A percentile compares a stretch with the other conserved stretches of the same genome.
Evolutionary conservation across 352 stramenopile species (phyloP).

Genomic region (Pythium myriotylum): DNA sequence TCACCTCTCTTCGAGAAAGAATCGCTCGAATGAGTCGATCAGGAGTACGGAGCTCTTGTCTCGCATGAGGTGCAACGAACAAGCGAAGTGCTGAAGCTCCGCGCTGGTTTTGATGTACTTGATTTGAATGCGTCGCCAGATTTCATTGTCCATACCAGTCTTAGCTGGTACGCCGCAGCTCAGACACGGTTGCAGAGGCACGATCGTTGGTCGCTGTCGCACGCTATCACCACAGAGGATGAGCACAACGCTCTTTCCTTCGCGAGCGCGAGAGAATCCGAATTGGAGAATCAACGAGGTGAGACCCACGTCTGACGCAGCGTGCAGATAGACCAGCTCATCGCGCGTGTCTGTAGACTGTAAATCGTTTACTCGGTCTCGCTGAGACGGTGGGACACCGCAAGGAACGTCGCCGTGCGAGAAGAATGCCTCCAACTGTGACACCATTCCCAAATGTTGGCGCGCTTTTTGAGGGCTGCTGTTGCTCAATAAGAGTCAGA

Average conservation of each 20-base stretch:
- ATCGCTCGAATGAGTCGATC: slow-evolving; percentile 57
- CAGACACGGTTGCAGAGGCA: slow-evolving; percentile 45
- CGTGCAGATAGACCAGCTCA: slow-evolving; percentile 48
- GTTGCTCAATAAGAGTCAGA: slow-evolving; percentile 17
- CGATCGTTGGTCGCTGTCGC: slow-evolving; percentile 30
- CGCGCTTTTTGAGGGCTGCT: slow-evolving; percentile 9
- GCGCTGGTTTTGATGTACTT: slow-evolving; percentile 54
- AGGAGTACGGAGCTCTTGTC: slow-evolving; percentile 53
- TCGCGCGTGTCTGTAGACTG: slow-evolving; percentile 16
- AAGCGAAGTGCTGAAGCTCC: slow-evolving; percentile 66
- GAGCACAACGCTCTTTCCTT: slow-evolving; percentile 49
- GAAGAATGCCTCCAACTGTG: slow-evolving; percentile 66
- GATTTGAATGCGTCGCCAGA: slow-evolving; percentile 63
- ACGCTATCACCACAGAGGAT: slow-evolving; percentile 42
- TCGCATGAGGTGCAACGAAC: slow-evolving; percentile 55
- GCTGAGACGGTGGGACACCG: slow-evolving; percentile 5
- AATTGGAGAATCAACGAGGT: slow-evolving; percentile 71
- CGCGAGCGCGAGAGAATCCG: slow-evolving; percentile 55
- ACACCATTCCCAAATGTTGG: slow-evolving; percentile 16
- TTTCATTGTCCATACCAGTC: slow-evolving; percentile 46
- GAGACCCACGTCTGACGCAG: slow-evolving; percentile 40
- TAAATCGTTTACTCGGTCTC: not conserved
- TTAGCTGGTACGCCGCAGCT: slow-evolving; percentile 46
- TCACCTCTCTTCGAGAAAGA: slow-evolving; percentile 49
- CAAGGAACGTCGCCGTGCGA: slow-evolving; percentile 45